A percentile compares a stretch with the other conserved stretches of the same genome.
These are phyloP conservation scores for Diplodia intermedia DNA, from an alignment of 2,329 filamentous ascomycete genomes.

Conservation along the genomic window DNA sequence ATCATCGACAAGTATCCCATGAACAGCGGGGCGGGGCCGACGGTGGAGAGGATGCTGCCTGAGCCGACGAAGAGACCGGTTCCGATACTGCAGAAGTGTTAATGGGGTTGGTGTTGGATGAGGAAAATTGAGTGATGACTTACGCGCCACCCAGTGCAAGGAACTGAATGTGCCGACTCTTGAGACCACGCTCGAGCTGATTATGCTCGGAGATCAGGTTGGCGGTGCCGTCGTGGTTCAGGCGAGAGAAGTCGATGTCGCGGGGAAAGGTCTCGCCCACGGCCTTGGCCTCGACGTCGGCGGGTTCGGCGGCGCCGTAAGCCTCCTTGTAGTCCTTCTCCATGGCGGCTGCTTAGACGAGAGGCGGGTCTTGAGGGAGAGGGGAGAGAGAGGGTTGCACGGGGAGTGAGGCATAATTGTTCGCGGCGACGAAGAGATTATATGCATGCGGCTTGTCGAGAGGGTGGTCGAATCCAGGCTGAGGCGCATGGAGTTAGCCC, in stretches of 20 bases:
- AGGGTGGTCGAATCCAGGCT: background rate
- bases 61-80: constrained; percentile 28
- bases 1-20: constrained; percentile 29
- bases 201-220: constrained; percentile 7
- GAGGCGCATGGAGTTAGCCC: background rate
- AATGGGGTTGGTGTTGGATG: background rate
- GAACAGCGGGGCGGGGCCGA: constrained; percentile 39
- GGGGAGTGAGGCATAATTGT: background rate
- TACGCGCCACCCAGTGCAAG: constrained; percentile 33
- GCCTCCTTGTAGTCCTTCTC: constrained; percentile 11
- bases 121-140: background rate
- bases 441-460: constrained; percentile 1
- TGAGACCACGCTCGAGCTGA: constrained; percentile 46
- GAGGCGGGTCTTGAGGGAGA: background rate
- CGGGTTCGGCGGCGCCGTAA: background rate
- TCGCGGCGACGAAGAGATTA: background rate
- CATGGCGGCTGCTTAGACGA: background rate
- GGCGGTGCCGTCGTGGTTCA: constrained; percentile 5
- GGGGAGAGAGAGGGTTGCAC: background rate
- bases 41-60: background rate
- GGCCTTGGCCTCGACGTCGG: constrained; percentile 8
- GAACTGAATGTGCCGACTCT: constrained; percentile 49
- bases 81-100: constrained; percentile 13
- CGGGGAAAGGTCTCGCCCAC: constrained; percentile 12
- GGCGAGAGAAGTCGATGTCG: constrained; percentile 12